Evolutionary conservation across 805 yeast genomes (phyloP), one percentile per base, ranked within the genome.

Genomic region (Wickerhamomyces sydowiorum): DNA sequence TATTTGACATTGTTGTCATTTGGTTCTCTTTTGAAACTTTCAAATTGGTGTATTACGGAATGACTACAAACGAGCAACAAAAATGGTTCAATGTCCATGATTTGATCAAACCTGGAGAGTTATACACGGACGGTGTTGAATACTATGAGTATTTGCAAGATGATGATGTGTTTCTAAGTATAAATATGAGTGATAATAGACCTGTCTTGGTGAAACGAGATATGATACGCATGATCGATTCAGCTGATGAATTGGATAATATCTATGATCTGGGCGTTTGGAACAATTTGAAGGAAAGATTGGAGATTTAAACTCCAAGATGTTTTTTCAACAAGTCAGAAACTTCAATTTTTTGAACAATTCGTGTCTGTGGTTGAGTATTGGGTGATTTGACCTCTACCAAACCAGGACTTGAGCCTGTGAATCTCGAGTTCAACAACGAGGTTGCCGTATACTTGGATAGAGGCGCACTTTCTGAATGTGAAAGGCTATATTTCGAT

Each of bases 11-110:
- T 1, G 60, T 79, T n/a, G 63, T 72, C 20, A 45, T 60, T 12
- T 67, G 72, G 38, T 78, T 78, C 49, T 43, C 67, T 2, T 55
- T 50, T 22, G 57, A 69, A 44, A 86, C 81, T 49, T 31, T 78
- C 21, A 54, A 69, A 25, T 69, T 76, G 47, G 63, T 84, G 2
- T 72, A 69, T 47, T 67, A 74, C 33, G 95, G 95, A 0, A 80
- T 80, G 57, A 84, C 93, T 12, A 82, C 90, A 4, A 83, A 82
- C 53, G 95, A 86, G 59, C 64, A 75, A 15, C 78, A 69, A 39
- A 86, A 86, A 54, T 86, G 95, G 95, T 74, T 65, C 17, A 77
- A 70, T 4, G 68, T 86, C 13, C 79, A 79, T 41, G 72, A 74
- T 38, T 65, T 78, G 43, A 59, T 76, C 39, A 52, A 65, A 9